phyloP scores from a whole-genome alignment of 1,284 basidiomycete genomes.

The Ceratobasidium sp. region DNA sequence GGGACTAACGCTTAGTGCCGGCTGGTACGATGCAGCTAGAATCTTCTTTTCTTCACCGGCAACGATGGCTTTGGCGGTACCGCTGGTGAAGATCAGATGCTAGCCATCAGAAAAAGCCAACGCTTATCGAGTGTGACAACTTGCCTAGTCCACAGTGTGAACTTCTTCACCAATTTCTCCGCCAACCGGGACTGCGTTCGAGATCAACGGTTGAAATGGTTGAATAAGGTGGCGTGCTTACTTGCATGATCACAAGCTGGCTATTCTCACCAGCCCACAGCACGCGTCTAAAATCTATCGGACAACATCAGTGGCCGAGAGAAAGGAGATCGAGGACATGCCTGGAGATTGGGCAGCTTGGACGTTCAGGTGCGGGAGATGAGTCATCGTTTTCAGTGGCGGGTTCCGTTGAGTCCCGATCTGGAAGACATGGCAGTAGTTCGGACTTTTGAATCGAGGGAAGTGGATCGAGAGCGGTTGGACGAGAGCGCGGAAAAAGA shows the following conservation, averaged over 20 bases:
- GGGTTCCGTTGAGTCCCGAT: constrained; percentile 33
- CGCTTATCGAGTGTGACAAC: not conserved
- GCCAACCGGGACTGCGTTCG: constrained; percentile 27
- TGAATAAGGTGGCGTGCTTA: not conserved
- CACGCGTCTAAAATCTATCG: constrained; percentile 38
- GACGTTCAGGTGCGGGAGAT: constrained; percentile 34
- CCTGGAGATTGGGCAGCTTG: constrained; percentile 32
- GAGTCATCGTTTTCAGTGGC: constrained; percentile 35
- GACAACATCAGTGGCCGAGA: not conserved
- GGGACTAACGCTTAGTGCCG: constrained; percentile 42
- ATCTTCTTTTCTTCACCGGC: constrained; percentile 49
- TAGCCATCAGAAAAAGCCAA: constrained; percentile 2
- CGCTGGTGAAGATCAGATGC: constrained; percentile 43
- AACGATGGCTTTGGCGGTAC: constrained; percentile 44
- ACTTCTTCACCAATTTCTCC: constrained; percentile 46
- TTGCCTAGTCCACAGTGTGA: constrained; percentile 44
- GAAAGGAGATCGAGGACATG: not conserved
- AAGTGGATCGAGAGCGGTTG: not conserved
- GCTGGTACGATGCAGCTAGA: constrained; percentile 47
- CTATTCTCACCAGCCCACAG: constrained; percentile 45
- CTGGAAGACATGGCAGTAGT: constrained; percentile 29
- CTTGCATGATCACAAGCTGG: constrained; percentile 45
- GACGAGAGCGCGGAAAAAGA: constrained; percentile 5
- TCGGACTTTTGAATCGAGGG: not conserved
- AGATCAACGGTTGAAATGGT: not conserved